phyloP scores from a whole-genome alignment of 441 rosid genomes.

The Corymbia citriodora region DNA sequence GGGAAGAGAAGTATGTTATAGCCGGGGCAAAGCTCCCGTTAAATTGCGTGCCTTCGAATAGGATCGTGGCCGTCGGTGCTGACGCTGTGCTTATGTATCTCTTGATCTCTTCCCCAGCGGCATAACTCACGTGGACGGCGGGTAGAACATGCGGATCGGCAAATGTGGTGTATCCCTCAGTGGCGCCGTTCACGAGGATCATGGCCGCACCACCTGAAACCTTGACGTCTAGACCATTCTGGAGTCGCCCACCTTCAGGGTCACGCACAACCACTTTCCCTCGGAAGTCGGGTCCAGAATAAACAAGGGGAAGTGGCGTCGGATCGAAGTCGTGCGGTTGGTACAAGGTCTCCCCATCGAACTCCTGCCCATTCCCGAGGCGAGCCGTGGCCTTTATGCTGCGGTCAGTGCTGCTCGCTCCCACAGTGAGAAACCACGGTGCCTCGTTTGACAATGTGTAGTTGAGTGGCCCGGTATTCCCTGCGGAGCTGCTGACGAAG shows the following conservation, averaged over 20 bases:
- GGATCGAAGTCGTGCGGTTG: background rate
- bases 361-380: background rate
- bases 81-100: background rate
- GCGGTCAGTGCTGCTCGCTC: background rate
- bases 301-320: background rate
- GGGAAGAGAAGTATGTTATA: background rate
- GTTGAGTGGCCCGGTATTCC: background rate
- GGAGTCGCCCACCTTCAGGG: accelerated
- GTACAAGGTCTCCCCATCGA: background rate
- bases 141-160: background rate
- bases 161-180: background rate
- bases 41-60: background rate
- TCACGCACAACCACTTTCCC: background rate
- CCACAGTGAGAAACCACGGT: background rate
- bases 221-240: background rate
- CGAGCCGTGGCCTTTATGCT: background rate
- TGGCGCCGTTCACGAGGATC: background rate
- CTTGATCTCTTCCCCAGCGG: background rate
- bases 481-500: background rate
- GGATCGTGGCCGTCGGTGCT: background rate
- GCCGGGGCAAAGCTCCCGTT: background rate
- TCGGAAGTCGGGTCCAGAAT: background rate
- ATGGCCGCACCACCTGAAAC: background rate
- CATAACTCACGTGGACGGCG: background rate
- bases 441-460: background rate